Conservation (phyloP, 805 yeast genomes). For the Tetrapisispora fleetii region DNA sequence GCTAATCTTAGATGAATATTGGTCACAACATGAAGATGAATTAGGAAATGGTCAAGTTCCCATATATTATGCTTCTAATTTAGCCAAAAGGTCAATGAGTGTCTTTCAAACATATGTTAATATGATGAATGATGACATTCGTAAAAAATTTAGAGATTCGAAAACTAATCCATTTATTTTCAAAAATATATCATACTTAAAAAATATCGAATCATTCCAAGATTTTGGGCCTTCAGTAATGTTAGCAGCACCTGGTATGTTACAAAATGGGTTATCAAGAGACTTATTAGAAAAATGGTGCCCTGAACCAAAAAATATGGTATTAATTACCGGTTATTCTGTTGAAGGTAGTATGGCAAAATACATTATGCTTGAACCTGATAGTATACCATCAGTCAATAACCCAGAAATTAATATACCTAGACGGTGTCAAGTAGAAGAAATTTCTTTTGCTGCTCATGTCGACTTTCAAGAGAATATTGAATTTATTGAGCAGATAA, state of each 20-base stretch:
- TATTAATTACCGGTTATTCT: slow-evolving; percentile 90
- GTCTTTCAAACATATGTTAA: slow-evolving; percentile 93
- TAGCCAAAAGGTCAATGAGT: slow-evolving; percentile 94
- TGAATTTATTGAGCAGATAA: slow-evolving; percentile 79
- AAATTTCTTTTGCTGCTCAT: slow-evolving; percentile 98
- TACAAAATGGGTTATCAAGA: slow-evolving; percentile 91
- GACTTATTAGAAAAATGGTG: slow-evolving; percentile 92
- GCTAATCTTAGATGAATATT: slow-evolving; percentile 86
- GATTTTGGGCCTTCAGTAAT: slow-evolving; percentile 95
- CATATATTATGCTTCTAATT: slow-evolving; percentile 82
- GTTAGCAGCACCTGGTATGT: slow-evolving; percentile 96
- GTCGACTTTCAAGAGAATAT: slow-evolving; percentile 93
- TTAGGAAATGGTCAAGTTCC: slow-evolving; percentile 52
- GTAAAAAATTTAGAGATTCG: slow-evolving; percentile 64
- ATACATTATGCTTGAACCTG: slow-evolving; percentile 76
- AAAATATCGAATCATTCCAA: slow-evolving; percentile 73
- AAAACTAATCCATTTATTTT: slow-evolving; percentile 85
- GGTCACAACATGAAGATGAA: slow-evolving; percentile 77
- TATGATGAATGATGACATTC: slow-evolving; percentile 91
- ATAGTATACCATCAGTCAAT: slow-evolving; percentile 72
- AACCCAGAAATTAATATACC: slow-evolving; percentile 81
- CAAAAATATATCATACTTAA: slow-evolving; percentile 70
- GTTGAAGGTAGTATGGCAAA: slow-evolving; percentile 99
- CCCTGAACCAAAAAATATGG: slow-evolving; percentile 85
- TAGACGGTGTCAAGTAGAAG: slow-evolving; percentile 78